Base-by-base conservation (phyloP, 768 basidiomycete species). In the Tremella yokohamensis region DNA sequence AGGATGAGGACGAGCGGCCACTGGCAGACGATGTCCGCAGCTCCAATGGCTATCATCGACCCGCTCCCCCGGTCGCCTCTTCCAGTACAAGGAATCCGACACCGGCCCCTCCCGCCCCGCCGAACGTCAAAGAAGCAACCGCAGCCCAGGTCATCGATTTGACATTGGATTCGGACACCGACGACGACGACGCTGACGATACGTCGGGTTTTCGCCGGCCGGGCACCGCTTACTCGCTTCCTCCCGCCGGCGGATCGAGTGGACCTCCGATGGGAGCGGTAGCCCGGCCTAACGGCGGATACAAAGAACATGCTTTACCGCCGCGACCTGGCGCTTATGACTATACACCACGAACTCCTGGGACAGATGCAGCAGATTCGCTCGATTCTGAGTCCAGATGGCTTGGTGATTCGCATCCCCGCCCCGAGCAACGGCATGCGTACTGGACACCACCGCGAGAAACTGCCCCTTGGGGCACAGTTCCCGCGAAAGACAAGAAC, bases 231-330 rank as follows among this genome's bases (percentile, higher is more conserved):
- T 22, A 45, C 42, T 45, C 42, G 42, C 42, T 8, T 45, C 42
- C 42, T 18, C n/a, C n/a, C 42, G 42, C 22, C 42, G 42, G n/a
- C 42, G 42, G 42, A 45, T 45, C 42, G 42, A 45, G 42, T 45
- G n/a, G 22, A 18, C 42, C 42, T 45, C 42, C 42, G n/a, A 18
- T 45, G 42, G 42, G 42, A 22, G 22, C 42, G 42, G 42, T 16
- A n/a, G 42, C 42, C 22, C 42, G 42, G 42, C n/a, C 15, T 45
- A 45, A 45, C 15, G 42, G 42, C 42, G 42, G 42, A 18, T 34
- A 34, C 29, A 4, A 34, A 6, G 11, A 34, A 34, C 6, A 34
- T 11, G 6, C 11, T 11, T 11, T 11, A 6, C 29, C 29, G 4
- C 29, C 29, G 29, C 6, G 6, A 34, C 29, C 29, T 34, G 29